Conservation (phyloP, 306 rosid species). For the Quercus mongolica region DNA sequence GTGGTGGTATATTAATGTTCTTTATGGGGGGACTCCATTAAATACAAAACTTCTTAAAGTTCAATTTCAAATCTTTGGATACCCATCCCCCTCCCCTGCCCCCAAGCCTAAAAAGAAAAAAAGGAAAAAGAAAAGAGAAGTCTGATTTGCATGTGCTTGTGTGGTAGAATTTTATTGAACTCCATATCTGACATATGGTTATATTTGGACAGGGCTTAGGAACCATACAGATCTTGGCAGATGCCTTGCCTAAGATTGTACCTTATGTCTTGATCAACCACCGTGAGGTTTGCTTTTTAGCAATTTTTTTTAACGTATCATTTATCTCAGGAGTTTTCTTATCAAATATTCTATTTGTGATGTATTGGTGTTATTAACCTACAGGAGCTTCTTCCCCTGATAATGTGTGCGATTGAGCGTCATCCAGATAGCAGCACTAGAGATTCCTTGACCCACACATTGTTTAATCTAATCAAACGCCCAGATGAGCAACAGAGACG, state of each 20-base stretch:
- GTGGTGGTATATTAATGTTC: not conserved
- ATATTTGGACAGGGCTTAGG: conserved; percentile 65
- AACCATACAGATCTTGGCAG: conserved; percentile 90
- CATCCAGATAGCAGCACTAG: conserved; percentile 93
- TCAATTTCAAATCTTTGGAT: not conserved
- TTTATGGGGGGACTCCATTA: not conserved
- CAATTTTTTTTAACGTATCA: not conserved
- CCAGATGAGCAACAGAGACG: conserved; percentile 94
- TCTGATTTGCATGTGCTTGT: not conserved
- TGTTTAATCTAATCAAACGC: conserved; percentile 94
- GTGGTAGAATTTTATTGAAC: not conserved
- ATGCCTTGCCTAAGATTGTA: conserved; percentile 94
- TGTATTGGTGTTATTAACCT: conserved; percentile 19
- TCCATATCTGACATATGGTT: conserved; percentile 19
- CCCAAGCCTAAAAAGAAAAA: not conserved
- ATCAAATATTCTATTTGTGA: conserved; percentile 8
- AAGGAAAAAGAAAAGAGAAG: too few species aligned
- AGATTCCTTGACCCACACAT: conserved; percentile 95
- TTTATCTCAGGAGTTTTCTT: not conserved
- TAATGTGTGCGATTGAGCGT: conserved; percentile 96
- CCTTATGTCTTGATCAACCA: conserved; percentile 97
- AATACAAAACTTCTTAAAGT: not conserved
- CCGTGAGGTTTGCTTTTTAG: conserved; percentile 69
- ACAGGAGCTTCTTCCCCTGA: conserved; percentile 96
- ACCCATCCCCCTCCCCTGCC: not conserved